phyloP scores from a whole-genome alignment of 495 filamentous ascomycete genomes.

The Talaromyces trachyspermus region DNA sequence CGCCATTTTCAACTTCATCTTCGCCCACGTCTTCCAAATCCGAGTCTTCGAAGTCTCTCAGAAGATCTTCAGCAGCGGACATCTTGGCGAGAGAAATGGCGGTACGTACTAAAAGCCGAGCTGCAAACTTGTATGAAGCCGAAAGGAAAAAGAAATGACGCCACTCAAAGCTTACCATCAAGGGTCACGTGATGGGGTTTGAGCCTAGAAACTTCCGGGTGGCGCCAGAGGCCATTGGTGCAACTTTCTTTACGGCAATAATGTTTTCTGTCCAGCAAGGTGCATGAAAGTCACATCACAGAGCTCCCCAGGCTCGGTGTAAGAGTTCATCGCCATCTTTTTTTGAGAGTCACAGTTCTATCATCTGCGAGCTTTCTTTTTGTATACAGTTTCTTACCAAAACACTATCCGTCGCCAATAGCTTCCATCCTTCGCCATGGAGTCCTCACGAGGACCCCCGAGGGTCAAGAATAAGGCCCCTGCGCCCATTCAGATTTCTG shows the following conservation, averaged over 20 bases:
- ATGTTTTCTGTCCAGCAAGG: neutral
- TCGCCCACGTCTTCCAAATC: slow-evolving; percentile 11
- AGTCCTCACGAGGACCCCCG: slow-evolving; percentile 86
- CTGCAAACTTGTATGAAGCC: neutral
- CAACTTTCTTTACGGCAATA: neutral
- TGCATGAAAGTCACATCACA: neutral
- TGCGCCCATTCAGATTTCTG: slow-evolving; percentile 83
- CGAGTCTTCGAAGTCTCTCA: slow-evolving; percentile 40
- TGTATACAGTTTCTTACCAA: neutral
- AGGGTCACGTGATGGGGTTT: neutral
- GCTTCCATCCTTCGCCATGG: slow-evolving; percentile 52
- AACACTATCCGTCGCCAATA: slow-evolving; percentile 3
- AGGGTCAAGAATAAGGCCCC: slow-evolving; percentile 97
- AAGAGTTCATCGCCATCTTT: neutral
- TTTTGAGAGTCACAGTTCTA: neutral
- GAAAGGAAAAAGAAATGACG: slow-evolving; percentile 1
- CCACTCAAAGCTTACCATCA: neutral
- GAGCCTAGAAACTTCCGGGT: neutral
- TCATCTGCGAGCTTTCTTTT: neutral
- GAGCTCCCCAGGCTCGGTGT: neutral
- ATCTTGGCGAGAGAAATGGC: slow-evolving; percentile 23
- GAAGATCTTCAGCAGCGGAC: slow-evolving; percentile 39
- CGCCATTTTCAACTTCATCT: slow-evolving; percentile 11
- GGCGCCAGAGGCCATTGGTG: neutral
- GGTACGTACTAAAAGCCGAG: too few species aligned